Base-by-base conservation (phyloP, 768 basidiomycete genomes). In the Lentinula aciculospora region DNA sequence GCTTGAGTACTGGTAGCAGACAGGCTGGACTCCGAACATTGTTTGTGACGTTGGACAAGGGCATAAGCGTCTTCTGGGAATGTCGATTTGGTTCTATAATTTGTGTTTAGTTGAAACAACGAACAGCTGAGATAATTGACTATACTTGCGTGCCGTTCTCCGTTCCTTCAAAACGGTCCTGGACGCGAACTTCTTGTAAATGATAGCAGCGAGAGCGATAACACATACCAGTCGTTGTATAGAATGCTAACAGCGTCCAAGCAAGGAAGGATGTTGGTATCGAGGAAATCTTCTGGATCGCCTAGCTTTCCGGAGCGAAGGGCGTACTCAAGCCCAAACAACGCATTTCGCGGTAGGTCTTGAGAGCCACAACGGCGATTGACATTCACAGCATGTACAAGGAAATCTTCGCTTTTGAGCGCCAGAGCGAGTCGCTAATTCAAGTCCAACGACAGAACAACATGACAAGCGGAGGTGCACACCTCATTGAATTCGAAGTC, bases 231-330 rank as follows among this genome's bases (percentile, higher is more conserved):
- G 36, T 53, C 51, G n/a, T 39, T 15, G 36, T 28, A 40, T 25
- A 53, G 19, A 13, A 53, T 32, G 21, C 36, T 36, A 25, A 23
- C 36, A 27, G 36, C 51, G 27, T 53, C 51, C 19, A 53, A 39
- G 23, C 23, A 36, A 23, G 51, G 51, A 25, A 53, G 51, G 9
- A 53, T 28, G 36, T 53, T 37, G 10, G 25, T 53, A 53, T 53
- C 51, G 3, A 53, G 27, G 27, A 53, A 53, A 13, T 39, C 51
- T 53, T 53, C 36, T 7, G 51, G 36, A 37, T 53, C 51, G 51
- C 51, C 51, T 37, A 53, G n/a, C 31, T 53, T 53, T 6, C 51
- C 51, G n/a, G 51, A 53, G 19, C n/a, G 36, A 32, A 53, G 51
- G 10, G 25, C 51, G 19, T 53, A 53, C 23, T 53, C 51, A 2